Base-by-base conservation (phyloP, 2,329 filamentous ascomycete genomes). In the Ophioceras dolichostomum region DNA sequence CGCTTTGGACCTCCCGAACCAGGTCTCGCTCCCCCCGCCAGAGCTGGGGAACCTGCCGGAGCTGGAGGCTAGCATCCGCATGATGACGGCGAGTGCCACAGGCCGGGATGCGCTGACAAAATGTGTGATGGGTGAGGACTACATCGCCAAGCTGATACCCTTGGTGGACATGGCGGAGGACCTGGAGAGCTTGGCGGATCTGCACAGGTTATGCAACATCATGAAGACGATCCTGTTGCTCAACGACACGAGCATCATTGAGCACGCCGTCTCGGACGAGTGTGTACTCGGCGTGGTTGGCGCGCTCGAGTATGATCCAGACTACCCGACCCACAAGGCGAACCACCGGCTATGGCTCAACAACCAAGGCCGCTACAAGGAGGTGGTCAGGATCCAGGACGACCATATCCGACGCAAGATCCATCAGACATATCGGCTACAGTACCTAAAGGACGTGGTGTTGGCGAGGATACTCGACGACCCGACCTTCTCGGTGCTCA, bases 401-500 rank as follows among this genome's bases (percentile, higher is more conserved):
- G 71, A 79, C 5, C 63, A 73, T 36, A 84, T 95, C 44, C 77
- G 80, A 47, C 79, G 76, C 49, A 96, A 96, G 65, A 96, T 98
- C 28, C 88, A 95, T 53, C 86, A 88, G 57, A 96, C 91, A 1
- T 95, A 95, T 62, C 83, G 91, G 28, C 65, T 98, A 24, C 88
- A 94, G 53, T 98, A 98, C 55, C 70, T 98, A 38, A 98, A 96
- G 58, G 91, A 98, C 51, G 91, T 98, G n/a, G 89, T 96, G 1
- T 72, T 98, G 31, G 91, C 91, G 21, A 78, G 91, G 44, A 96
- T 98, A 45, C 70, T 98, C 43, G 91, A 98, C 59, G 91, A 98
- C 56, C 89, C 89, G 35, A 98, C 91, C 16, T 98, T 96, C 58
- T 94, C 86, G 18, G 88, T 96, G 19, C 77, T 98, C 45, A 98